Conservation (phyloP, 2,329 filamentous ascomycete species). For the Waltergamsia citrina region DNA sequence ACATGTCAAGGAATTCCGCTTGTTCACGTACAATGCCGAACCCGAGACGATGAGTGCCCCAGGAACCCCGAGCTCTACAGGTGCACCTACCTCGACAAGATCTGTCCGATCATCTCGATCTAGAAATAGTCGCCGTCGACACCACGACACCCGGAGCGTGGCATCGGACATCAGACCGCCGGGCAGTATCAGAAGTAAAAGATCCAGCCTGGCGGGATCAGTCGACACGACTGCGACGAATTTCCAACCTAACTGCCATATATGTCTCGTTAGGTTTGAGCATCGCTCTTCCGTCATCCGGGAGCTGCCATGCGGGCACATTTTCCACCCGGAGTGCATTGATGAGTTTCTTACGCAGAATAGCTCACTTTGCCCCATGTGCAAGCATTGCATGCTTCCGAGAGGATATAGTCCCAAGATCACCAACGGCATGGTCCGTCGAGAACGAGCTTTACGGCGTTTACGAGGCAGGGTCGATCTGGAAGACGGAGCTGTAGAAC, state of each 20-base stretch:
- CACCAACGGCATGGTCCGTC: constrained; percentile 78
- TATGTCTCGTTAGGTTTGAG: constrained; percentile 77
- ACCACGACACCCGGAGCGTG: constrained; percentile 16
- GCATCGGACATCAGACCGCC: constrained; percentile 13
- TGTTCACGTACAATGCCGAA: constrained; percentile 65
- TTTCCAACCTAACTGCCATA: constrained; percentile 77
- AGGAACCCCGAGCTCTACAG: constrained; percentile 22
- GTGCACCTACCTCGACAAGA: constrained; percentile 15
- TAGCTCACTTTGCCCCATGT: constrained; percentile 84
- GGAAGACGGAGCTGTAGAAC: constrained; percentile 25
- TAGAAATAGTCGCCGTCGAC: constrained; percentile 19
- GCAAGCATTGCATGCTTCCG: constrained; percentile 76
- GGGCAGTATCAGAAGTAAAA: constrained; percentile 25
- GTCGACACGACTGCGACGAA: constrained; percentile 38
- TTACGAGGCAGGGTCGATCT: constrained; percentile 43
- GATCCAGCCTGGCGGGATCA: constrained; percentile 22
- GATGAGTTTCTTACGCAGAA: constrained; percentile 71
- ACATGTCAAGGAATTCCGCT: constrained; percentile 63
- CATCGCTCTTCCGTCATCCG: constrained; percentile 63
- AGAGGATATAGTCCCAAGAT: constrained; percentile 56
- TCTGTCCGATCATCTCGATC: constrained; percentile 17
- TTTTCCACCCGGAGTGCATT: constrained; percentile 89
- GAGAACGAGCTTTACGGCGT: constrained; percentile 60
- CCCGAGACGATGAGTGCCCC: constrained; percentile 27
- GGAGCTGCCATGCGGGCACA: constrained; percentile 81